These are phyloP conservation scores for Skeletonema potamos DNA, from an alignment of 108 stramenopile genomes.

Conservation along the genomic window DNA sequence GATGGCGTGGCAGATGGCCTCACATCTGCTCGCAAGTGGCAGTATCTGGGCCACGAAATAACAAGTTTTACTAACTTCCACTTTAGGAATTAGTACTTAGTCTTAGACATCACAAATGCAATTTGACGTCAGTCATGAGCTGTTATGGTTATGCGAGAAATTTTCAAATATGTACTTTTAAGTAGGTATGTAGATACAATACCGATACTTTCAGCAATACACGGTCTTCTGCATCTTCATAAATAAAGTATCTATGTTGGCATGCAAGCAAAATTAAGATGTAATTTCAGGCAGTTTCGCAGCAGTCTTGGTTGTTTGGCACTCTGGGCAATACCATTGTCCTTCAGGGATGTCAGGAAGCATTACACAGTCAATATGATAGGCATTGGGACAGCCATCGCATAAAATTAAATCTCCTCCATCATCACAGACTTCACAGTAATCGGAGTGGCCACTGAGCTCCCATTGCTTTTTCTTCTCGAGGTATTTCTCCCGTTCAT, in stretches of 20 bases:
- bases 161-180: too few species aligned
- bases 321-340: constrained; percentile 80
- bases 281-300: too few species aligned
- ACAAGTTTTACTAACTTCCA: not conserved
- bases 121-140: not conserved
- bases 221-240: too few species aligned
- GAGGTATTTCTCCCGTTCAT: constrained; percentile 25
- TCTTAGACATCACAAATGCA: not conserved
- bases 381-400: constrained; percentile 75
- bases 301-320: constrained; percentile 27
- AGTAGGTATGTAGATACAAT: too few species aligned
- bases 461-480: constrained; percentile 51
- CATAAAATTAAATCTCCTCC: constrained; percentile 69
- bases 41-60: not conserved
- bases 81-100: not conserved
- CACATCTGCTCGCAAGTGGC: too few species aligned
- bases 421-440: constrained; percentile 53
- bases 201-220: too few species aligned
- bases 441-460: constrained; percentile 39
- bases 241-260: too few species aligned
- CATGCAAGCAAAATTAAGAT: too few species aligned
- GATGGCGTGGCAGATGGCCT: too few species aligned
- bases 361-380: constrained; percentile 71
- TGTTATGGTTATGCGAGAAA: too few species aligned
- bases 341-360: constrained; percentile 68